These are phyloP conservation scores for Balansia obtecta DNA, from an alignment of 2,329 filamentous ascomycete genomes.

Conservation along the genomic window DNA sequence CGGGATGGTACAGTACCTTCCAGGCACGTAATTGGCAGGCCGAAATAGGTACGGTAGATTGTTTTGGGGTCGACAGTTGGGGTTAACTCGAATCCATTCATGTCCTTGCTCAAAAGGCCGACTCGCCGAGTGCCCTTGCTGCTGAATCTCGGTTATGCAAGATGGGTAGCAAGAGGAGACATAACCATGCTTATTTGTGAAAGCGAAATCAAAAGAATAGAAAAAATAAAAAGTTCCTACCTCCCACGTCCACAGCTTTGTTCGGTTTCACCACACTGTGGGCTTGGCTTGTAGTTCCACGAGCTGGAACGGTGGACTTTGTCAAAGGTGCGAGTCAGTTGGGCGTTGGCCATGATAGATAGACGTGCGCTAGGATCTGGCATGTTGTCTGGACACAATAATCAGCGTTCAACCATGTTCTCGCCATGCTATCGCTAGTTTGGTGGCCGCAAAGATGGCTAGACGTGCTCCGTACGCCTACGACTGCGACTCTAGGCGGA, in stretches of 20 bases:
- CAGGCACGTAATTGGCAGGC: too few relatives aligned
- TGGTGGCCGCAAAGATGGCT: not conserved
- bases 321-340: not conserved
- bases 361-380: not conserved
- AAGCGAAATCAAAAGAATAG: not conserved
- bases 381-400: constrained; percentile 1
- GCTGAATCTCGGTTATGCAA: not conserved
- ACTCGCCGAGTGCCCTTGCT: not conserved
- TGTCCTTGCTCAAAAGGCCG: not conserved
- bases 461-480: too few relatives aligned
- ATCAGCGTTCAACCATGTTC: not conserved
- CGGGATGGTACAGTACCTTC: too few relatives aligned
- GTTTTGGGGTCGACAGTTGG: too few relatives aligned
- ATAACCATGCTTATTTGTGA: not conserved
- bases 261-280: not conserved
- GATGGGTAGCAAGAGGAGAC: not conserved
- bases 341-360: not conserved
- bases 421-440: not conserved
- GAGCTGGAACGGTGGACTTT: not conserved
- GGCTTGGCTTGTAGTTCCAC: constrained; percentile 4
- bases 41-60: too few relatives aligned
- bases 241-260: not conserved
- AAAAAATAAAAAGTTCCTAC: too few relatives aligned
- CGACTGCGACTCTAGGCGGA: not conserved
- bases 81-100: too few relatives aligned